Percentiles rank a stretch among this genome's conserved stretches.
phyloP scores from a whole-genome alignment of 208 protist species.

The Leishmania arabica region DNA sequence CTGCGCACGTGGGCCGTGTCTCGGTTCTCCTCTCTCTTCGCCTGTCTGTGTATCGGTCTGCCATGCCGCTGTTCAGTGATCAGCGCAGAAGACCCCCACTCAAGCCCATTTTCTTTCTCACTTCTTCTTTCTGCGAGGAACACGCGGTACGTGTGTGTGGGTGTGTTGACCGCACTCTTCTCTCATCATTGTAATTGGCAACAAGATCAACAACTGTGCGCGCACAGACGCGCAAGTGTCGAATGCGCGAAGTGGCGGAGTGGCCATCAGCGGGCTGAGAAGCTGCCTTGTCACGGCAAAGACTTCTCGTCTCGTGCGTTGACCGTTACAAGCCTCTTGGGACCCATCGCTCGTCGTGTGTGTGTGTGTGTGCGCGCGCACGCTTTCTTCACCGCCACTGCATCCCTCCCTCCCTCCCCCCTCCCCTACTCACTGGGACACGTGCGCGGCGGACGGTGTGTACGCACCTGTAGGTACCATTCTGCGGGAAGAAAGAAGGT shows the following conservation, averaged over 20 bases:
- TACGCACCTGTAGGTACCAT: too few species aligned
- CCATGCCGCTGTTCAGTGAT: not conserved
- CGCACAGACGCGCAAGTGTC: not conserved
- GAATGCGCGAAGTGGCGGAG: not conserved
- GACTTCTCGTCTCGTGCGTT: not conserved
- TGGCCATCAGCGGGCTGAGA: not conserved
- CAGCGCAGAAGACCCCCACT: too few species aligned
- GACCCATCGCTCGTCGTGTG: not conserved
- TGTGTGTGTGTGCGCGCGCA: not conserved
- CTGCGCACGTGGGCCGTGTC: not conserved
- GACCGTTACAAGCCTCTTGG: not conserved
- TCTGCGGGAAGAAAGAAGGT: not conserved
- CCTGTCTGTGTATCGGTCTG: too few species aligned
- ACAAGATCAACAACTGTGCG: not conserved
- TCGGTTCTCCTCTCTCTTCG: not conserved
- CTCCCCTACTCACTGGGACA: not conserved
- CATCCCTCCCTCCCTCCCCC: not conserved
- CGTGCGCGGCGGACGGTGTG: not conserved
- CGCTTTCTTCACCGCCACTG: not conserved
- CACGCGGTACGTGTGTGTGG: not conserved
- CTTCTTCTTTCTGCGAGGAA: not conserved
- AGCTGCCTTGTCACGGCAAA: not conserved
- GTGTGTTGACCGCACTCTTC: not conserved
- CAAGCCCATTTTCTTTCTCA: too few species aligned
- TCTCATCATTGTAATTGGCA: not conserved